These are phyloP conservation scores for Dioszegia hungarica DNA, from an alignment of 768 basidiomycete genomes.

Conservation along the genomic window DNA sequence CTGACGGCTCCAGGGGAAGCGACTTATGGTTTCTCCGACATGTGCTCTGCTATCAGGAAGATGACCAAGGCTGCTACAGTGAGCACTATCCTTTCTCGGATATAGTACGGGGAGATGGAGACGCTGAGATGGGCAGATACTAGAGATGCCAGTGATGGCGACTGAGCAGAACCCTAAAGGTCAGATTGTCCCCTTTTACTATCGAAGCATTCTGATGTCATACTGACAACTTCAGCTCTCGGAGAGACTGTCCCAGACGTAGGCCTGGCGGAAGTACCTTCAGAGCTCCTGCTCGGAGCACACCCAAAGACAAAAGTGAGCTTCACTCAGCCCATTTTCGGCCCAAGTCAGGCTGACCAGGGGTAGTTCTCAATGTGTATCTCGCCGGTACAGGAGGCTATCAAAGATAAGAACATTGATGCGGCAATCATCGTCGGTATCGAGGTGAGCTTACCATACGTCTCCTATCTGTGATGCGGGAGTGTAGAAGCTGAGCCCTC, in stretches of 20 bases:
- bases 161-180: constrained; percentile 83
- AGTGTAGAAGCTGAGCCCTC: neutral
- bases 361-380: constrained; percentile 74
- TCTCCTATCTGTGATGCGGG: neutral
- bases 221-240: constrained; percentile 53
- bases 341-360: neutral
- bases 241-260: constrained; percentile 66
- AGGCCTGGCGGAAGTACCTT: constrained; percentile 47
- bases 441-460: constrained; percentile 57
- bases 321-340: no score
- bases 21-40: constrained; percentile 67
- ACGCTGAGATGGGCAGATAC: neutral
- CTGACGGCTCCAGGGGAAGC: constrained; percentile 39
- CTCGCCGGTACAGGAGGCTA: constrained; percentile 58
- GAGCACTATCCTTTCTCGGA: constrained; percentile 3
- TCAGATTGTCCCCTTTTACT: constrained; percentile 33
- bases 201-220: neutral
- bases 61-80: constrained; percentile 73
- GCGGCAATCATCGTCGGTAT: constrained; percentile 79
- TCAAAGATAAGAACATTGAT: constrained; percentile 55
- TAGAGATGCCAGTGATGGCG: constrained; percentile 61
- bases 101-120: no score
- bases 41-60: constrained; percentile 67
- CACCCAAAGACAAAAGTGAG: constrained; percentile 61
- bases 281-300: constrained; percentile 26